Evolutionary conservation across 2,329 filamentous ascomycete species (phyloP).

Genomic region (Verticillium nubilum): DNA sequence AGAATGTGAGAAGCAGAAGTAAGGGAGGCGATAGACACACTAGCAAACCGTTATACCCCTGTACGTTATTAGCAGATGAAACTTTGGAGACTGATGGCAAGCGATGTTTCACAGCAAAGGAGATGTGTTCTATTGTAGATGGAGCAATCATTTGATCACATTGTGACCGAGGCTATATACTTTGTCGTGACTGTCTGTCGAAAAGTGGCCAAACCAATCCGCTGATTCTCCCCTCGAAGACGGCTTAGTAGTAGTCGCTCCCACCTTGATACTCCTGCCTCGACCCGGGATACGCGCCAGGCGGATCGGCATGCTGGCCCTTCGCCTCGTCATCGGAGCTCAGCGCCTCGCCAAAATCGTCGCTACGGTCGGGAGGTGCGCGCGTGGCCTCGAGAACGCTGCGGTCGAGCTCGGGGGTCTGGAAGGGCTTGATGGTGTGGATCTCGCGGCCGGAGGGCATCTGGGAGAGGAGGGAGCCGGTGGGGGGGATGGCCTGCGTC

Average conservation of each 20-base stretch:
- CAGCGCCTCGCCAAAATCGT: constrained; percentile 24
- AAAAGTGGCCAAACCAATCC: no score
- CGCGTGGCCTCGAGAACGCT: constrained; percentile 59
- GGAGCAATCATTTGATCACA: background rate
- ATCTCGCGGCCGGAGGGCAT: constrained; percentile 90
- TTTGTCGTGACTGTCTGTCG: background rate
- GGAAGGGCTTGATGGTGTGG: constrained; percentile 64
- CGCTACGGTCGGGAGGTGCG: constrained; percentile 39
- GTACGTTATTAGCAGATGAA: background rate
- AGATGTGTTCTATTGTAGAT: background rate
- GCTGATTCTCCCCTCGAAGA: no score
- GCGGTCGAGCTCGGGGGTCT: constrained; percentile 58
- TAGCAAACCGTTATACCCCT: background rate
- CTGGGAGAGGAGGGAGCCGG: constrained; percentile 64
- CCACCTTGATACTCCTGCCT: constrained; percentile 31
- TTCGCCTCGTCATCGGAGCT: constrained; percentile 32
- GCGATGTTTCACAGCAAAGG: background rate
- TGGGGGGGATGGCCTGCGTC: constrained; percentile 68
- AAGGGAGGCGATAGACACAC: background rate
- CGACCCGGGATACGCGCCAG: constrained; percentile 47
- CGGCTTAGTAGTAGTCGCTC: constrained; percentile 33
- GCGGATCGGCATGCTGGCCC: constrained; percentile 21
- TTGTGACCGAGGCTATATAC: background rate
- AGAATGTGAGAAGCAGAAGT: background rate
- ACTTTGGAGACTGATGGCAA: background rate